phyloP scores from a whole-genome alignment of 768 basidiomycete species.

The Rhodotorula diobovata region DNA sequence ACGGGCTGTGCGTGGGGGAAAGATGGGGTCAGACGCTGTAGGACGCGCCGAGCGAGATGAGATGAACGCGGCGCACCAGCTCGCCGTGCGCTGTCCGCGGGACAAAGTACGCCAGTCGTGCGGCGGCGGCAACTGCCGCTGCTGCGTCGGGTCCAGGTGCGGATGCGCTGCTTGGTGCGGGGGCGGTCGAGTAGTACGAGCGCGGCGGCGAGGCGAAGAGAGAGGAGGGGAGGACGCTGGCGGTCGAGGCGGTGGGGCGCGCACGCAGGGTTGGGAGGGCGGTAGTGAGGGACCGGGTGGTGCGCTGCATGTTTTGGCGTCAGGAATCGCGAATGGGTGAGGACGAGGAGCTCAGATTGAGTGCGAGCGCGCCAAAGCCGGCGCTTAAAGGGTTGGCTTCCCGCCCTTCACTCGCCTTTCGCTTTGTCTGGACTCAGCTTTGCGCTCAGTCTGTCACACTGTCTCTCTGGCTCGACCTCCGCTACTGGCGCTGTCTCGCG shows the following conservation, averaged over 20 bases:
- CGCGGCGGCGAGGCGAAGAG: neutral
- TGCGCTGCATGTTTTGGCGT: neutral
- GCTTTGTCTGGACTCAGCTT: too few relatives aligned
- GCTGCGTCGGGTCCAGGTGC: neutral
- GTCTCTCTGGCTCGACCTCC: too few relatives aligned
- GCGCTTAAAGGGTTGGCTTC: too few relatives aligned
- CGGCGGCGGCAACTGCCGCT: neutral
- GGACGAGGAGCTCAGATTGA: too few relatives aligned
- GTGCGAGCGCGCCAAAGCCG: too few relatives aligned
- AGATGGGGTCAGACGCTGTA: neutral
- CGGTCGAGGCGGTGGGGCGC: too few relatives aligned
- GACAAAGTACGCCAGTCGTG: conserved; percentile 4
- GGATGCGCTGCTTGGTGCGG: neutral
- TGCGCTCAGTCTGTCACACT: too few relatives aligned
- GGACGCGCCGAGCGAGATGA: neutral
- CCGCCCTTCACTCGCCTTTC: too few relatives aligned
- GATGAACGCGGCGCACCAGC: neutral
- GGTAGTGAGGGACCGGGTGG: neutral
- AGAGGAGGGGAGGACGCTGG: too few relatives aligned
- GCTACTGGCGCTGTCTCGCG: too few relatives aligned
- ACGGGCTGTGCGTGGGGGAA: conserved; percentile 9
- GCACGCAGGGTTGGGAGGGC: neutral
- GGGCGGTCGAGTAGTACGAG: neutral
- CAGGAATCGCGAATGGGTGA: too few relatives aligned
- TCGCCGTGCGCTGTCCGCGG: conserved; percentile 18